Base-by-base conservation (phyloP, 2,329 filamentous ascomycete species). In the Colletotrichum tropicale region DNA sequence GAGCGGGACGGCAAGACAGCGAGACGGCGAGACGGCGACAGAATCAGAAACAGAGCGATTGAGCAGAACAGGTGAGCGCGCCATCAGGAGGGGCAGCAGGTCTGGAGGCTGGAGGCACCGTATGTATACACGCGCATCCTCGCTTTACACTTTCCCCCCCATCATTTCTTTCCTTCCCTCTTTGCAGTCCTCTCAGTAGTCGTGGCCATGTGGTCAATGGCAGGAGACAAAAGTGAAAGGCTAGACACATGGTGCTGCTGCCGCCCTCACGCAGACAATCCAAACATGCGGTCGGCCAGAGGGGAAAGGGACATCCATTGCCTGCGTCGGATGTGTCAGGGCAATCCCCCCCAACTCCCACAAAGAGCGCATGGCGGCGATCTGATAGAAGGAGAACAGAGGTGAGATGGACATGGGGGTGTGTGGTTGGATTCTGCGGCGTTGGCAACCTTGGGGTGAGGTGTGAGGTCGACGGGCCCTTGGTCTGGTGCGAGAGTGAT, bases 351-450 rank as follows among this genome's bases (percentile, higher is more conserved):
- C 64, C 58, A 36, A 65, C 58, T 71, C 30, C 68, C 28, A 43
- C 43, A 56, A 38, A 64, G 66, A 58, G 43, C 60, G 73, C 48
- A 68, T 48, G 60, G 71, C 60, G 71, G 71, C 60, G 71, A 75
- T 74, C 58, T 75, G 74, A 75, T 76, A 75, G 74, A 70, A 70
- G 52, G 34, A 26, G 56, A 60, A 21, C n/a, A 66, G 62, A 66
- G 30, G 73, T 75, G 73, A 75, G 55, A 75, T 74, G 71, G 71
- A 66, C 30, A 65, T 52, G 71, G 74, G 74, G 65, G 74, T 36
- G 58, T 76, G 70, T 62, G 64, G 74, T 76, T 74, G 74, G 65
- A 70, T 74, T 74, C 60, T 76, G 71, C 70, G 66, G 74, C 71
- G 71, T 76, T 69, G 66, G 66, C 71, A 70, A 66, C 48, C 70